phyloP scores from a whole-genome alignment of 768 basidiomycete genomes.

The Boletus subcaerulescens region DNA sequence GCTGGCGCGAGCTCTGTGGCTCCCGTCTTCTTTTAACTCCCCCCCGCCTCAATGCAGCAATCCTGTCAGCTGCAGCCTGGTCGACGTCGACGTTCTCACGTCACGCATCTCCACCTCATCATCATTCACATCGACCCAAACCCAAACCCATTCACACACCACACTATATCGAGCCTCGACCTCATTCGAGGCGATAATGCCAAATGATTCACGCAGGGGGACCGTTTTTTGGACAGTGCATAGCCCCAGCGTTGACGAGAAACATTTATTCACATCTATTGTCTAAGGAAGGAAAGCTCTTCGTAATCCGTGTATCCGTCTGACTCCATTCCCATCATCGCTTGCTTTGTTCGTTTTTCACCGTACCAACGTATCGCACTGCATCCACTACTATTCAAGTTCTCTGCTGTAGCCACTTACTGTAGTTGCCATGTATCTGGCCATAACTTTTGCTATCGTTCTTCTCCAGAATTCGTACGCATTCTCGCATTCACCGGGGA shows the following conservation, averaged over 20 bases:
- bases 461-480: neutral
- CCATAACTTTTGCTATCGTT: constrained; percentile 1
- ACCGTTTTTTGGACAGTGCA: constrained; percentile 5
- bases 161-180: constrained; percentile 1
- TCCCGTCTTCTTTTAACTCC: constrained; percentile 56
- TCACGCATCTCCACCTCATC: neutral
- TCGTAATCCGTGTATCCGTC: constrained; percentile 16
- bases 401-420: constrained; percentile 19
- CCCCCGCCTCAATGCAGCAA: neutral
- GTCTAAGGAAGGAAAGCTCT: constrained; percentile 18
- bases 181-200: constrained; percentile 10
- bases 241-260: neutral
- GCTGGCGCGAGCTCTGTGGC: constrained; percentile 49
- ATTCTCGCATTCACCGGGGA: neutral
- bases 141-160: neutral
- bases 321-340: neutral
- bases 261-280: constrained; percentile 16
- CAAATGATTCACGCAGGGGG: neutral
- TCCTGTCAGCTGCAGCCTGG: neutral
- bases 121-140: neutral
- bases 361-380: constrained; percentile 1
- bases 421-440: neutral
- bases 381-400: constrained; percentile 1
- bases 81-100: constrained; percentile 2
- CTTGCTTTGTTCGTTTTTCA: constrained; percentile 2